Evolutionary conservation across 192 early-diverging fungal genomes (phyloP).

Genomic region (Entomortierella chlamydospora): DNA sequence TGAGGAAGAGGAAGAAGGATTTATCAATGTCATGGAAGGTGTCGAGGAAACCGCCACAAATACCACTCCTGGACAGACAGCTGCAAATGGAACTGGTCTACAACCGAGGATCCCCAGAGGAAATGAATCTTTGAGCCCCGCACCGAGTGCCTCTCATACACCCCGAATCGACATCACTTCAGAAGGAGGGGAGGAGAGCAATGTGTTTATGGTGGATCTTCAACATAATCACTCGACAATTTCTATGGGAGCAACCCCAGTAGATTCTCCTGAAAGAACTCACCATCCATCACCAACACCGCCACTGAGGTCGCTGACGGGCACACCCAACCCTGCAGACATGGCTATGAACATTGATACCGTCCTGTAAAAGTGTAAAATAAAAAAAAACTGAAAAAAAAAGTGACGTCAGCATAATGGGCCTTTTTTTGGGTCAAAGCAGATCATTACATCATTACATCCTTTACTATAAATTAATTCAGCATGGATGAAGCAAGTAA

Average conservation of each 20-base stretch:
- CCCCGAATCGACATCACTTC: not conserved
- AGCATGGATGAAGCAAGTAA: constrained; percentile 71
- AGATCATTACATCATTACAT: too few relatives aligned
- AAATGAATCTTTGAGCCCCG: constrained; percentile 12
- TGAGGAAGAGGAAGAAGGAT: constrained; percentile 26
- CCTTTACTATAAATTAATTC: too few relatives aligned
- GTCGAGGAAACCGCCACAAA: not conserved
- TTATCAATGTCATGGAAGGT: constrained; percentile 23
- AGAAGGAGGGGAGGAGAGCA: not conserved
- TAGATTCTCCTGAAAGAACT: not conserved
- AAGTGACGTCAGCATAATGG: too few relatives aligned
- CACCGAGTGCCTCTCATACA: not conserved
- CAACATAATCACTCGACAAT: not conserved
- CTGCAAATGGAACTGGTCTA: not conserved
- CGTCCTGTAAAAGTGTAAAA: not conserved
- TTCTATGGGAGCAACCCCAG: not conserved
- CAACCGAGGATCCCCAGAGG: not conserved
- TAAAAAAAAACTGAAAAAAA: constrained; percentile 4
- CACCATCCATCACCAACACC: constrained; percentile 24
- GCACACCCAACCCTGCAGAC: constrained; percentile 29
- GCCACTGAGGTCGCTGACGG: constrained; percentile 23
- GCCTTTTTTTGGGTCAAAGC: too few relatives aligned
- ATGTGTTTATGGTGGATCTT: constrained; percentile 18
- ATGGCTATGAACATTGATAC: constrained; percentile 11
- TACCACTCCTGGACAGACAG: not conserved